A percentile compares a stretch with the other conserved stretches of the same genome.
phyloP scores from a whole-genome alignment of 2,329 filamentous ascomycete species.

The Apiospora malaysiana region DNA sequence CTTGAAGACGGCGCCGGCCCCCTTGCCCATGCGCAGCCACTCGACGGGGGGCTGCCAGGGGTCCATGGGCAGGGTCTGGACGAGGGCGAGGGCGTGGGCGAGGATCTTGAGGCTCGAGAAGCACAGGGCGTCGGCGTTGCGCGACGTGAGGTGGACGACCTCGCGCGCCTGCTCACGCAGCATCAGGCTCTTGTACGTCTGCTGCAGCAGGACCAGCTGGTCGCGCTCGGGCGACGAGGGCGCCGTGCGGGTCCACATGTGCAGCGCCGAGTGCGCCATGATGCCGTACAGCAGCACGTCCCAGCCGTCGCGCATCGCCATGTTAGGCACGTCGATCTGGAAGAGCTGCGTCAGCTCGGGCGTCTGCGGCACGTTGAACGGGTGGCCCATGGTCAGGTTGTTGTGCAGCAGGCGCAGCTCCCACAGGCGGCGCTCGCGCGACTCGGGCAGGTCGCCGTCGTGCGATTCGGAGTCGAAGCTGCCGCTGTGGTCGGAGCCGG shows the following conservation, averaged over 20 bases:
- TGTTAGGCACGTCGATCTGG: constrained; percentile 40
- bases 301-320: constrained; percentile 41
- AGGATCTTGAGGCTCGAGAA: constrained; percentile 44
- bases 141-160: constrained; percentile 37
- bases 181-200: constrained; percentile 43
- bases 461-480: constrained; percentile 25
- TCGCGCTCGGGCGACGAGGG: constrained; percentile 33
- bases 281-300: constrained; percentile 42
- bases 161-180: constrained; percentile 44
- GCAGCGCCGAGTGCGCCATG: constrained; percentile 45
- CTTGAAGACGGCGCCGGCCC: constrained; percentile 41
- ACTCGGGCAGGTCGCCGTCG: constrained; percentile 41
- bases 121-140: constrained; percentile 43
- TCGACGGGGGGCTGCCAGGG: constrained; percentile 47
- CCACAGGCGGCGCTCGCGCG: constrained; percentile 43
- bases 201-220: constrained; percentile 42
- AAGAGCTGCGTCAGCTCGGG: constrained; percentile 36
- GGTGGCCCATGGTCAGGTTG: constrained; percentile 40
- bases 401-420: constrained; percentile 45
- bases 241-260: constrained; percentile 40
- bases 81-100: constrained; percentile 44
- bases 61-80: constrained; percentile 43
- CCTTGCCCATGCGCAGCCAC: constrained; percentile 44
- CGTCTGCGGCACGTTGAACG: constrained; percentile 33
- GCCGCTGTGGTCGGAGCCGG: constrained; percentile 21